These are phyloP conservation scores for Fusarium hainanense DNA, from an alignment of 2,329 filamentous ascomycete genomes.

Conservation along the genomic window DNA sequence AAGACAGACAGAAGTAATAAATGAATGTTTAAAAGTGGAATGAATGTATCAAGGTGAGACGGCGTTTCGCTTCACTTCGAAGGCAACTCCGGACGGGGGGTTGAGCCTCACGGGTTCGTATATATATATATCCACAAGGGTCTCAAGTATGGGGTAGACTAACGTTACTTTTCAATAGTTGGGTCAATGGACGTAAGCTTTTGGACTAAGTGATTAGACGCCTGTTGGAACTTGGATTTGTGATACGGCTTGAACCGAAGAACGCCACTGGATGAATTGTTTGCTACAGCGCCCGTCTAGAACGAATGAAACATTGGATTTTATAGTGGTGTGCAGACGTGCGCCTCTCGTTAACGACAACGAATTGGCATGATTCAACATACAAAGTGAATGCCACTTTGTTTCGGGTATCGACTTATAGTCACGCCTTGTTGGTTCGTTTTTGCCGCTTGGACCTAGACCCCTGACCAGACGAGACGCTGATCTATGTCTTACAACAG, in stretches of 20 bases:
- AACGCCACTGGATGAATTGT: constrained; percentile 6
- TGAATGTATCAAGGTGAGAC: constrained; percentile 28
- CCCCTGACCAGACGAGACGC: neutral
- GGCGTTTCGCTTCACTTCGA: constrained; percentile 4
- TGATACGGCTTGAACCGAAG: constrained; percentile 24
- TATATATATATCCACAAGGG: constrained; percentile 3
- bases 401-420: constrained; percentile 2
- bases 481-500: neutral
- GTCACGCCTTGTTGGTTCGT: neutral
- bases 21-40: constrained; percentile 1
- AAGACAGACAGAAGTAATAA: neutral
- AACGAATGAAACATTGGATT: neutral
- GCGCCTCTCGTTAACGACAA: neutral
- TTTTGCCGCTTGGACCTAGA: neutral
- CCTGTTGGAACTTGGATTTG: constrained; percentile 2
- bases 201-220: constrained; percentile 8
- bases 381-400: neutral
- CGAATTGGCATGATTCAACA: constrained; percentile 3
- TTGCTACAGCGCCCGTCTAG: neutral
- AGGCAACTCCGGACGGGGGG: neutral
- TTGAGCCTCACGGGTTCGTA: constrained; percentile 10
- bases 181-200: constrained; percentile 27
- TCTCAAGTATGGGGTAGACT: neutral
- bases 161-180: neutral
- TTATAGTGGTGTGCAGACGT: neutral